phyloP scores from a whole-genome alignment of 1,284 basidiomycete genomes.

The Ustilago curta region DNA sequence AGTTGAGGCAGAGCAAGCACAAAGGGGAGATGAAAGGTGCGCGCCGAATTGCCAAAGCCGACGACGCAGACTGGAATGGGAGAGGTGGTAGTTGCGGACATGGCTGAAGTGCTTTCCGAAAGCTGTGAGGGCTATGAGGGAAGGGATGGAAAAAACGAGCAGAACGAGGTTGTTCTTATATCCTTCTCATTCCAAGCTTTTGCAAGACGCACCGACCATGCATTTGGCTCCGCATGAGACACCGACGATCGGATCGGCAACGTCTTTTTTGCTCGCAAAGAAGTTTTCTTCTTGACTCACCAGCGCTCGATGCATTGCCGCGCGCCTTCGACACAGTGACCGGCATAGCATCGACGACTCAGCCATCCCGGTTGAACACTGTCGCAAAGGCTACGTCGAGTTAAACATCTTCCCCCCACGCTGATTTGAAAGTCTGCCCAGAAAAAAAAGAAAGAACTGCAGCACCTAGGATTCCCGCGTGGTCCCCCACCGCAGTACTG shows the following conservation, averaged over 20 bases:
- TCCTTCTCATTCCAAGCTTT: neutral
- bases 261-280: neutral
- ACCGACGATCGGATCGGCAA: constrained; percentile 1
- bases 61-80: constrained; percentile 63
- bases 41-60: constrained; percentile 62
- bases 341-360: neutral
- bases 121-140: neutral
- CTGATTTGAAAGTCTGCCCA: neutral
- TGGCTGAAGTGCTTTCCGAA: neutral
- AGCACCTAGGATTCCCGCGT: constrained; percentile 84
- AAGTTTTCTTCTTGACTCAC: neutral
- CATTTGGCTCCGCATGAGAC: constrained; percentile 4
- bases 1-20: constrained; percentile 55
- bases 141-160: neutral
- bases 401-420: neutral
- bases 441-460: constrained; percentile 73
- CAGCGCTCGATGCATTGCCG: neutral
- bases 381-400: too few relatives aligned
- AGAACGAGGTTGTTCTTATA: neutral
- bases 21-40: constrained; percentile 66
- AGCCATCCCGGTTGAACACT: constrained; percentile 2
- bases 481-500: constrained; percentile 87
- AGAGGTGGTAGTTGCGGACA: constrained; percentile 3
- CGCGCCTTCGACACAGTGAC: neutral
- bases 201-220: neutral